These are phyloP conservation scores for Lachnellula subtilissima DNA, from an alignment of 2,329 filamentous ascomycete species.

Conservation along the genomic window DNA sequence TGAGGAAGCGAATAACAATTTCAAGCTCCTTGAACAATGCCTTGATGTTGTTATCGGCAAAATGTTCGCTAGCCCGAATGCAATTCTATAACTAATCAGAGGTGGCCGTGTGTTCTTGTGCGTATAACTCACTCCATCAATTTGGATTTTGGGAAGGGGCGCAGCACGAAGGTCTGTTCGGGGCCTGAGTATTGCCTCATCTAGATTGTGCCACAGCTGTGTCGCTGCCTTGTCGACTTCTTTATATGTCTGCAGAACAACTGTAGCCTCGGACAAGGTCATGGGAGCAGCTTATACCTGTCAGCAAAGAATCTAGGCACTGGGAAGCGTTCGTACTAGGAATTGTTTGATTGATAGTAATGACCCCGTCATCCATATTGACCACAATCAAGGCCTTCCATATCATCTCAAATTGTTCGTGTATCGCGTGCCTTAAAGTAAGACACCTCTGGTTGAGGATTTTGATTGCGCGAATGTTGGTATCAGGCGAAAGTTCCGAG, in stretches of 20 bases:
- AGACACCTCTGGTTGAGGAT: conserved; percentile 62
- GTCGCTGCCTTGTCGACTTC: conserved; percentile 56
- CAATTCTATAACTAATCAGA: conserved; percentile 34
- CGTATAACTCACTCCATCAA: conserved; percentile 35
- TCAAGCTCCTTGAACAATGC: conserved; percentile 52
- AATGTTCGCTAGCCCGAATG: conserved; percentile 38
- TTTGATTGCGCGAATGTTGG: conserved; percentile 56
- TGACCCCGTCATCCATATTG: conserved; percentile 48
- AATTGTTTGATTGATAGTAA: conserved; percentile 44
- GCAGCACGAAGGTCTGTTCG: conserved; percentile 45
- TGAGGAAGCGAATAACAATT: conserved; percentile 47
- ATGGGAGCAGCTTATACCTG: conserved; percentile 34
- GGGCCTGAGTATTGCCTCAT: conserved; percentile 55
- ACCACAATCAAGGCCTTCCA: conserved; percentile 67
- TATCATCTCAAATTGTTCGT: conserved; percentile 60
- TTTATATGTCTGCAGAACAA: conserved; percentile 54
- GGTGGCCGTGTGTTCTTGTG: not conserved
- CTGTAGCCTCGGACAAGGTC: conserved; percentile 49
- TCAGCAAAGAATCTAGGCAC: not conserved
- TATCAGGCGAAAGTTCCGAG: conserved; percentile 54
- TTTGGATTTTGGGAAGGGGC: conserved; percentile 37
- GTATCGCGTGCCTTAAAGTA: conserved; percentile 61
- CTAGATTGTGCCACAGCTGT: conserved; percentile 58
- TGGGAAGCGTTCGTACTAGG: not conserved
- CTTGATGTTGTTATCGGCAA: conserved; percentile 42